phyloP scores from a whole-genome alignment of 306 rosid species.

The Prunus kanzakura region DNA sequence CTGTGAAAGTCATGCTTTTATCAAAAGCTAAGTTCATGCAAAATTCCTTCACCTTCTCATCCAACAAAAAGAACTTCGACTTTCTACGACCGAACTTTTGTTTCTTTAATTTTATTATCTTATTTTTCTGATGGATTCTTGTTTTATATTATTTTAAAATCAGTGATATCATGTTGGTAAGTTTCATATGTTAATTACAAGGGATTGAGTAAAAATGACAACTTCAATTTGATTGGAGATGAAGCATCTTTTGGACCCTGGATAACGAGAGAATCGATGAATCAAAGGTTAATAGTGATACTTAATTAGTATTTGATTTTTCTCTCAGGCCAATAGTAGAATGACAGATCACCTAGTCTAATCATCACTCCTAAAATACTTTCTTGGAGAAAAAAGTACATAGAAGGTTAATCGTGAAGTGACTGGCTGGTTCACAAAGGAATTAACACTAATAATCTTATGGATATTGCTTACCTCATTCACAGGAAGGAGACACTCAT shows the following conservation, averaged over 20 bases:
- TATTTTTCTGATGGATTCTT: not conserved
- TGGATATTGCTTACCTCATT: too few species aligned
- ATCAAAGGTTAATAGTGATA: not conserved
- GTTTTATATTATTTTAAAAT: not conserved
- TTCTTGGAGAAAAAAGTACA: too few species aligned
- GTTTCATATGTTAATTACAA: not conserved
- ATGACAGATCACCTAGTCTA: not conserved
- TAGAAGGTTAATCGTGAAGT: too few species aligned
- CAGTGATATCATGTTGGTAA: not conserved
- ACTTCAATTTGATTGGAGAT: not conserved
- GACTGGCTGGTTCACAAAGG: not conserved
- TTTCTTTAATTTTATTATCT: not conserved
- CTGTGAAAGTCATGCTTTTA: not conserved
- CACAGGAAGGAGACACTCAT: accelerated
- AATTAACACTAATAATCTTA: not conserved
- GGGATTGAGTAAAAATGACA: not conserved
- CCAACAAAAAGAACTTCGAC: not conserved
- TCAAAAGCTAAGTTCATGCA: not conserved
- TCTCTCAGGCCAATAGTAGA: not conserved
- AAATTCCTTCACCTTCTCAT: not conserved
- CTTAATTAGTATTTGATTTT: not conserved
- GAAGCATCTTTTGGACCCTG: slow-evolving; percentile 2
- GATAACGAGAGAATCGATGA: not conserved
- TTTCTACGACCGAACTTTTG: not conserved
- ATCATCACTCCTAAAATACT: not conserved